Conservation (phyloP, 164 flowering plant species). For the Dillenia turbinata region DNA sequence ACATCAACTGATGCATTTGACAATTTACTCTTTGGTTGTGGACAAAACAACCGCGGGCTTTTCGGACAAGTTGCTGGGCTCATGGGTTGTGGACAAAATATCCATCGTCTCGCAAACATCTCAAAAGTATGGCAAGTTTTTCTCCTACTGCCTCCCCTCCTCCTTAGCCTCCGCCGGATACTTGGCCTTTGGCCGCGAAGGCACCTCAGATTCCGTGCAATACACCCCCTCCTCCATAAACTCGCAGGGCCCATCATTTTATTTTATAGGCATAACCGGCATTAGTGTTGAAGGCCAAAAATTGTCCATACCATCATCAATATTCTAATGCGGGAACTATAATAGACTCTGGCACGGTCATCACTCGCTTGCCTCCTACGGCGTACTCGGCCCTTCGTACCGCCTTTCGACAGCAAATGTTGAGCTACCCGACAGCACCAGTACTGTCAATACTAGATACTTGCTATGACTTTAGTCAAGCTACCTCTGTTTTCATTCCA, state of each 20-base stretch:
- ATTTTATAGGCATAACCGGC: constrained; percentile 24
- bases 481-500: too few relatives aligned
- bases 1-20: constrained; percentile 21
- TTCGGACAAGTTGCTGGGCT: constrained; percentile 45
- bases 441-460: too few relatives aligned
- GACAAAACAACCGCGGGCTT: constrained; percentile 43
- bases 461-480: too few relatives aligned
- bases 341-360: constrained; percentile 52
- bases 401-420: too few relatives aligned
- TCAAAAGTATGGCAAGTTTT: constrained; percentile 25
- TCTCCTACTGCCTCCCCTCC: constrained; percentile 58
- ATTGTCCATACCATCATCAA: constrained; percentile 10
- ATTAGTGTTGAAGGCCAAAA: constrained; percentile 18
- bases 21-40: constrained; percentile 50
- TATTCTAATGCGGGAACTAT: constrained; percentile 25
- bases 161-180: constrained; percentile 30
- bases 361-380: too few relatives aligned
- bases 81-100: constrained; percentile 46
- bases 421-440: too few relatives aligned
- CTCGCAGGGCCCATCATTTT: constrained; percentile 19
- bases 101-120: constrained; percentile 47
- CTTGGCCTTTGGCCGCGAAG: constrained; percentile 28
- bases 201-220: neutral
- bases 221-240: constrained; percentile 17
- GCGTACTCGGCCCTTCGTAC: too few relatives aligned